Evolutionary conservation across 208 protist genomes (phyloP).

Genomic region (Crithidia acanthocephali): DNA sequence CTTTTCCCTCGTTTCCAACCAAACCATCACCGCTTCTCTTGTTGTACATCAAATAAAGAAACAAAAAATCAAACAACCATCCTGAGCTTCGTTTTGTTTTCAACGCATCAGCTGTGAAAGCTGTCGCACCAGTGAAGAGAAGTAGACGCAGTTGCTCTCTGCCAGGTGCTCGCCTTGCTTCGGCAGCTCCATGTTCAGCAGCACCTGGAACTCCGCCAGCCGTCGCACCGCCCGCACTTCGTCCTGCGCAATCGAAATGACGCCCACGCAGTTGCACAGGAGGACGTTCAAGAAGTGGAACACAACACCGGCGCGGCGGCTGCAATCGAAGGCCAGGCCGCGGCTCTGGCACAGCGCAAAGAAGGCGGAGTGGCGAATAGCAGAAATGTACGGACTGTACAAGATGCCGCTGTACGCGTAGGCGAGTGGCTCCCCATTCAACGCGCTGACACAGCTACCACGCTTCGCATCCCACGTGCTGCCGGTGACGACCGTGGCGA

Average conservation of each 20-base stretch:
- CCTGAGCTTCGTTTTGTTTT: not conserved
- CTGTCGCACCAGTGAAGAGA: slow-evolving; percentile 78
- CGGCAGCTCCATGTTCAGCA: slow-evolving; percentile 84
- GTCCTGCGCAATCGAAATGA: slow-evolving; percentile 64
- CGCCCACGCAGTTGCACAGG: slow-evolving; percentile 83
- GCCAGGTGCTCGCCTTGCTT: slow-evolving; percentile 85
- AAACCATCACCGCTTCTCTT: too few relatives aligned
- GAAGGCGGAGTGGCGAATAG: slow-evolving; percentile 81
- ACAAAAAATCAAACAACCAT: not conserved
- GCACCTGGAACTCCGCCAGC: slow-evolving; percentile 80
- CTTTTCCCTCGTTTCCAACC: too few relatives aligned
- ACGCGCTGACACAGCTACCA: slow-evolving; percentile 22
- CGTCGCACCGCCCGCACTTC: slow-evolving; percentile 37
- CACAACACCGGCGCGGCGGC: slow-evolving; percentile 57
- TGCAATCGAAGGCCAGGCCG: slow-evolving; percentile 73
- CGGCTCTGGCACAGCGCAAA: slow-evolving; percentile 81
- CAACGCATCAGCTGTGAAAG: slow-evolving; percentile 34
- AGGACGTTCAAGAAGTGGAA: slow-evolving; percentile 90
- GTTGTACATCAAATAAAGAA: too few relatives aligned
- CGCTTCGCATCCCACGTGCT: slow-evolving; percentile 44
- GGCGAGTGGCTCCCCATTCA: slow-evolving; percentile 31
- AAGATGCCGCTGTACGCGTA: slow-evolving; percentile 92
- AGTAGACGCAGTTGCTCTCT: slow-evolving; percentile 92
- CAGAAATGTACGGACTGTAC: slow-evolving; percentile 87
- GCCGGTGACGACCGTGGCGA: slow-evolving; percentile 45